Evolutionary conservation across 176 grass and related monocot species (phyloP), one percentile per base, ranked within the genome.

Genomic region (Aegilops longissima): DNA sequence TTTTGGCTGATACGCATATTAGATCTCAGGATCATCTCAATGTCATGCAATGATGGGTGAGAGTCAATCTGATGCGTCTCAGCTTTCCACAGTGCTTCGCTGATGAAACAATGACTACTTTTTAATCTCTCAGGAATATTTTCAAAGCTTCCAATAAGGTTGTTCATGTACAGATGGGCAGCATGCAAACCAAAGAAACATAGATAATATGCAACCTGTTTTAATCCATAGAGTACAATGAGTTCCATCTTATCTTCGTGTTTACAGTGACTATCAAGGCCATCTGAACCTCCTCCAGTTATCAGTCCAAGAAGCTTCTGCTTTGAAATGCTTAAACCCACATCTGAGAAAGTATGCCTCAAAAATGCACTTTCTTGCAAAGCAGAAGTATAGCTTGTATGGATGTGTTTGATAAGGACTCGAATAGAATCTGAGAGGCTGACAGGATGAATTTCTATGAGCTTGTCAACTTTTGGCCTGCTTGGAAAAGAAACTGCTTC

Each of bases 141-240:
- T 70, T 84, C 76, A 79, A 95, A 89, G 82, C 76, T 87, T 92
- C 25, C 73, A 75, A 67, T 79, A 66, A 91, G 70, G 74, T 92
- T 88, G 71, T 66, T 78, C 76, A 95, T 64, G 83, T 95, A 95
- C 44, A 92, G 68, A 90, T 92, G 61, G 65, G 93, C 88, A 80
- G 76, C 78, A 89, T 95, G 88, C 59, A 95, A 73, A 87, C 90
- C 90, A 89, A 90, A 92, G 76, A 95, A 91, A 80, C 90, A 95
- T 85, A 95, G 87, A 78, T 90, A 92, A 85, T 95, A 93, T 79
- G 93, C 83, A 72, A 91, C 73, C 84, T 95, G 88, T 54, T 93
- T 95, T 21, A 95, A 40, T 84, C 70, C 90, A 89, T 92, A 95
- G 7, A 95, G 27, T 79, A 82, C 76, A 79, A 91, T 79, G 70